Evolutionary conservation across 495 filamentous ascomycete genomes (phyloP), one percentile per base, ranked within the genome.

Genomic region (Eremomyces bilateralis): DNA sequence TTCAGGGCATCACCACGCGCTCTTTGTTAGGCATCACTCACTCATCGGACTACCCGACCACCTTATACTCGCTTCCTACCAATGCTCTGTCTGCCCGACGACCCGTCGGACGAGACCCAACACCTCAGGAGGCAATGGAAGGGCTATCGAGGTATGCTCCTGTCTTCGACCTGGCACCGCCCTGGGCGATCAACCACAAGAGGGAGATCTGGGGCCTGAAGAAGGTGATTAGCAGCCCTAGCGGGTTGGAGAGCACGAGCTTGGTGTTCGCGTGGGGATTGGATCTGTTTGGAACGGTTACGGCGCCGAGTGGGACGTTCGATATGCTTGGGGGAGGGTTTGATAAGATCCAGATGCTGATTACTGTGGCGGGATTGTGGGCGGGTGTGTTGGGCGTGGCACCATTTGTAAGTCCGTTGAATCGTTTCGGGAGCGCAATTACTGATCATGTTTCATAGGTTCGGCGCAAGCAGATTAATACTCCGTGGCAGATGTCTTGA

Each of bases 261-360:
- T 52, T 99, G 29, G 67, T 99, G 19, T 71, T 95, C 45, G 85
- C 82, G 2, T 94, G 76, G 50, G 90, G 90, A 2, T 45, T 76
- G 0, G 88, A 99, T 49, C 54, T 95, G 21, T 99, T 81, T 44
- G 83, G 79, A 3, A 83, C 84, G 2, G 60, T 82, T 11, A 71
- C 88, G 21, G 69, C 73, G 20, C 88, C 88, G 0, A 90, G 80
- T 48, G 67, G 75, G 37, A 64, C 76, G 3, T 99, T 95, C 53
- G 88, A 99, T 56, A 65, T 93, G 13, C 60, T 99, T 1, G 85
- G 81, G 21, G 90, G 84, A 57, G 78, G 76, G 3, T 99, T 99
- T 51, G 81, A 77, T 38, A 92, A 90, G 60, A 41, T 84, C 37
- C 74, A 83, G 44, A 64, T 99, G 43, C 53, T 93, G 1, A 58